Evolutionary conservation across 1,139 yeast genomes (phyloP).

Genomic region (Pichia sp.): DNA sequence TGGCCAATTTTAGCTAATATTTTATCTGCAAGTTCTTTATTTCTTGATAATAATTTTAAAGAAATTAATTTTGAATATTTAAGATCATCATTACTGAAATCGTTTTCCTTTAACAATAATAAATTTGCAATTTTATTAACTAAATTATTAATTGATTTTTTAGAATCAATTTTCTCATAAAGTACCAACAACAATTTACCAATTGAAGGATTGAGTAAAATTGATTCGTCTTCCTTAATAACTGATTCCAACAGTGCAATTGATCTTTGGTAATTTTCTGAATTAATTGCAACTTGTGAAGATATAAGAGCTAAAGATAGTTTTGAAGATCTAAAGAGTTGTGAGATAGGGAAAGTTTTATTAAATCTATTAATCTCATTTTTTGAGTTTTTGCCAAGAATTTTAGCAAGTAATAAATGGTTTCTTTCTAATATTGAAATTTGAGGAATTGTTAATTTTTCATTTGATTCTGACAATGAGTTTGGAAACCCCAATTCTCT

Average conservation of each 20-base stretch:
- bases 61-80: slow-evolving; percentile 44
- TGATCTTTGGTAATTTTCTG: slow-evolving; percentile 42
- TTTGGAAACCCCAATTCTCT: slow-evolving; percentile 41
- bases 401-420: slow-evolving; percentile 37
- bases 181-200: slow-evolving; percentile 42
- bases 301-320: slow-evolving; percentile 36
- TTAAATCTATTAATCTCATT: slow-evolving; percentile 15
- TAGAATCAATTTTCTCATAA: slow-evolving; percentile 37
- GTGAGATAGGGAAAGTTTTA: slow-evolving; percentile 3
- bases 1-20: slow-evolving; percentile 34
- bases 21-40: slow-evolving; percentile 30
- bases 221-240: slow-evolving; percentile 20
- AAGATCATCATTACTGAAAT: slow-evolving; percentile 26
- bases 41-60: slow-evolving; percentile 38
- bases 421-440: slow-evolving; percentile 38
- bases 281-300: slow-evolving; percentile 38
- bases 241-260: slow-evolving; percentile 37
- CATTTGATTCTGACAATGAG: slow-evolving; percentile 32
- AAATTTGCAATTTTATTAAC: slow-evolving; percentile 28
- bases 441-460: slow-evolving; percentile 42
- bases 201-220: slow-evolving; percentile 35
- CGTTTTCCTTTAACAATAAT: slow-evolving; percentile 2
- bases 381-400: slow-evolving; percentile 31
- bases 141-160: slow-evolving; percentile 25
- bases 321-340: slow-evolving; percentile 21